Percentiles rank a stretch among this genome's conserved stretches.
phyloP scores from a whole-genome alignment of 2,329 filamentous ascomycete genomes.

The Venturia asperata region DNA sequence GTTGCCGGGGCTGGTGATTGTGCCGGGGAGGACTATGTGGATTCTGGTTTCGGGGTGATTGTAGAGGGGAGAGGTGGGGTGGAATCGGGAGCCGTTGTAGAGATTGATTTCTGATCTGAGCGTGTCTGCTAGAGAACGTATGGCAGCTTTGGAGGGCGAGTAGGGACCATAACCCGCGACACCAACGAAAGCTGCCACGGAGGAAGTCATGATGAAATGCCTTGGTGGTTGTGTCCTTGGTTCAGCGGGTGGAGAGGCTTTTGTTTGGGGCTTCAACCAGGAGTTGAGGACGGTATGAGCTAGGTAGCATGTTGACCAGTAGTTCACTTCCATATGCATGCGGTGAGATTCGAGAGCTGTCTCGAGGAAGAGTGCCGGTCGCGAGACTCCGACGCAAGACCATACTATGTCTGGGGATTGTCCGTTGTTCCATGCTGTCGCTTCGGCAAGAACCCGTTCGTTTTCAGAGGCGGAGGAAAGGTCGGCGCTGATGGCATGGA shows the following conservation, averaged over 20 bases:
- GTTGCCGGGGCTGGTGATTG: slow-evolving; percentile 69
- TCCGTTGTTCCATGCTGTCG: slow-evolving; percentile 70
- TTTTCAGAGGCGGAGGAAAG: slow-evolving; percentile 66
- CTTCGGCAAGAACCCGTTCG: slow-evolving; percentile 60
- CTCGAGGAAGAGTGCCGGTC: slow-evolving; percentile 71
- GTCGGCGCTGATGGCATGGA: slow-evolving; percentile 78
- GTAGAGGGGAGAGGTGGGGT: slow-evolving; percentile 40
- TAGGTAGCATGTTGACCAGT: slow-evolving; percentile 79
- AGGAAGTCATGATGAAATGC: slow-evolving; percentile 85
- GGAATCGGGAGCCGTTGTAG: slow-evolving; percentile 61
- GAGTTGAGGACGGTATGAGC: slow-evolving; percentile 68
- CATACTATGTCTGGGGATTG: slow-evolving; percentile 76
- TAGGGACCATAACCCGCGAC: slow-evolving; percentile 80
- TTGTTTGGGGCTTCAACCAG: slow-evolving; percentile 54
- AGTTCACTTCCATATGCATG: slow-evolving; percentile 86
- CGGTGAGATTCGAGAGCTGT: slow-evolving; percentile 59
- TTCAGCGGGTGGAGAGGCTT: slow-evolving; percentile 20
- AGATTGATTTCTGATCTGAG: slow-evolving; percentile 76
- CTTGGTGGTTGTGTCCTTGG: slow-evolving; percentile 45
- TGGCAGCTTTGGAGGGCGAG: slow-evolving; percentile 73
- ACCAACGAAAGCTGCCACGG: slow-evolving; percentile 65
- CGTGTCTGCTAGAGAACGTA: slow-evolving; percentile 75
- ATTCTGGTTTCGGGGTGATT: slow-evolving; percentile 59
- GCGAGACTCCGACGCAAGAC: slow-evolving; percentile 73
- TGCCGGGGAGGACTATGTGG: slow-evolving; percentile 76